Evolutionary conservation across 2,329 filamentous ascomycete species (phyloP).

Genomic region (Claviceps spartinae): DNA sequence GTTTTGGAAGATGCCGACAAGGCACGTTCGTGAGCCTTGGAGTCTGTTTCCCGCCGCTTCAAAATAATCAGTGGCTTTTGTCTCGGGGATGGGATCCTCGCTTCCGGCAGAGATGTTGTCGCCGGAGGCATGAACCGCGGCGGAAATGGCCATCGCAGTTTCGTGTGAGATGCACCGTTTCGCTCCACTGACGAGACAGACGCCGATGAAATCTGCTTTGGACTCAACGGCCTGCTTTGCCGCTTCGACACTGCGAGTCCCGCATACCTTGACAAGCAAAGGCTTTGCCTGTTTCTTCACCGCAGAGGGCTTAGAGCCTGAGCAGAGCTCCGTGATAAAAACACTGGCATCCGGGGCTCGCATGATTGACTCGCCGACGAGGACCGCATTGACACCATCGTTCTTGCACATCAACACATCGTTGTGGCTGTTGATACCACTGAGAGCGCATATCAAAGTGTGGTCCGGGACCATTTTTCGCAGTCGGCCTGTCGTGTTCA

Average conservation of each 20-base stretch:
- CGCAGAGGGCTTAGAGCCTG: slow-evolving; percentile 30
- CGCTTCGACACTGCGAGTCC: slow-evolving; percentile 70
- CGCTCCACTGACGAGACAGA: slow-evolving; percentile 73
- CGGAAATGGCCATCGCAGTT: slow-evolving; percentile 66
- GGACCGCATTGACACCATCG: slow-evolving; percentile 81
- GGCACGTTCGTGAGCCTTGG: slow-evolving; percentile 47
- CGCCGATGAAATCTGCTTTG: slow-evolving; percentile 84
- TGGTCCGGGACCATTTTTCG: slow-evolving; percentile 75
- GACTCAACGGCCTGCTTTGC: slow-evolving; percentile 70
- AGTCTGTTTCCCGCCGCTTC: slow-evolving; percentile 34
- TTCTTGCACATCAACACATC: slow-evolving; percentile 81
- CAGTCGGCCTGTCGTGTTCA: slow-evolving; percentile 78
- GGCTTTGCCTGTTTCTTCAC: slow-evolving; percentile 25
- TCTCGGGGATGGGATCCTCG: slow-evolving; percentile 14
- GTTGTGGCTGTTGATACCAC: slow-evolving; percentile 77
- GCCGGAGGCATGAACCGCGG: slow-evolving; percentile 59
- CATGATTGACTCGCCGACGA: slow-evolving; percentile 95
- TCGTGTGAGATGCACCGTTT: slow-evolving; percentile 71
- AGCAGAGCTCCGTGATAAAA: slow-evolving; percentile 77
- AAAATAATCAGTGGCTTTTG: slow-evolving; percentile 55
- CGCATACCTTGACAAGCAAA: slow-evolving; percentile 86
- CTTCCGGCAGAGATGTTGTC: slow-evolving; percentile 23
- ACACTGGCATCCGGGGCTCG: slow-evolving; percentile 65
- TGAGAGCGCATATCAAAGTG: slow-evolving; percentile 84
- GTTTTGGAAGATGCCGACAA: slow-evolving; percentile 91